phyloP scores from a whole-genome alignment of 1,284 basidiomycete genomes.

The Ustilago cynodontis region DNA sequence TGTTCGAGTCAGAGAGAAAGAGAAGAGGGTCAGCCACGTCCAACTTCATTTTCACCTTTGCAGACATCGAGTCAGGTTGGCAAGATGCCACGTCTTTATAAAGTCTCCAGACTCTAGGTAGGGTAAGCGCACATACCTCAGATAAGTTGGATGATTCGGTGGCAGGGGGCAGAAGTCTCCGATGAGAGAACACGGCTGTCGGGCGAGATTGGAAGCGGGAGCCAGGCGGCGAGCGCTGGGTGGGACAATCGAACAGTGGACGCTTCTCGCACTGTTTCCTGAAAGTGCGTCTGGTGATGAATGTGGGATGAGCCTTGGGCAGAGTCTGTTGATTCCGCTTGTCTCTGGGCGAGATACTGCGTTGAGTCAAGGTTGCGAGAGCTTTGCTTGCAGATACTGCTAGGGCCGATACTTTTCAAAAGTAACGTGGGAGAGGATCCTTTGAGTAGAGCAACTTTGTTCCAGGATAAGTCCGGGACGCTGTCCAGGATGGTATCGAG shows the following conservation, averaged over 20 bases:
- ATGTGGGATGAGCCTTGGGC: neutral
- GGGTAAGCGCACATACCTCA: neutral
- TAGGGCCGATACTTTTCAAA: conserved; percentile 15
- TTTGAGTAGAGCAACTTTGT: neutral
- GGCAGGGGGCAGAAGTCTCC: neutral
- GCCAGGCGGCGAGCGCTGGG: neutral
- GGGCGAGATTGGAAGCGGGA: neutral
- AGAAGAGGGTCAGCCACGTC: conserved; percentile 19
- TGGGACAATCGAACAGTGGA: neutral
- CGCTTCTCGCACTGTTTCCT: conserved; percentile 12
- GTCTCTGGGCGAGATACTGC: neutral
- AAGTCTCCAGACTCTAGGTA: neutral
- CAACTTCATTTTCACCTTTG: conserved; percentile 14
- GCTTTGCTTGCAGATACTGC: neutral
- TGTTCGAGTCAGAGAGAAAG: neutral
- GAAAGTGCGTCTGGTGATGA: conserved; percentile 15
- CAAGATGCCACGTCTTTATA: neutral
- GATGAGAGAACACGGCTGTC: neutral
- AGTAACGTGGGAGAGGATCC: neutral
- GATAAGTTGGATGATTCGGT: neutral
- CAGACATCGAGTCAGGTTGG: neutral
- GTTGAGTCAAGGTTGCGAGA: neutral
- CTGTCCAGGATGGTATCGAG: conserved; percentile 12
- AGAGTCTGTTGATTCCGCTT: neutral
- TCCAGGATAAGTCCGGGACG: conserved; percentile 16